Conservation (phyloP, 768 basidiomycete species). For the Suillus lakei region DNA sequence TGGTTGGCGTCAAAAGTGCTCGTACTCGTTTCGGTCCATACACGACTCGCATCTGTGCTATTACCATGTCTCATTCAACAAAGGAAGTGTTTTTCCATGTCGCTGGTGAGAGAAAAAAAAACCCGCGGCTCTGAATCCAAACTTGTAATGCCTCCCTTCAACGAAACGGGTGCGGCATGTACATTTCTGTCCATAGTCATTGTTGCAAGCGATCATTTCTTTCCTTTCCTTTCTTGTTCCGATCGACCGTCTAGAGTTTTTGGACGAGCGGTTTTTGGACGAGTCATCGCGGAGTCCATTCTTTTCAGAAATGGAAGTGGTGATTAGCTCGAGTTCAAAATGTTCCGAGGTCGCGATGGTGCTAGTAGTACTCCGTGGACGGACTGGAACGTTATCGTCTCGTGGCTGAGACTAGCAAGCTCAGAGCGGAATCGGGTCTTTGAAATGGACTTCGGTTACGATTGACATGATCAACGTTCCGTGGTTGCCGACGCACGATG, state of each 20-base stretch:
- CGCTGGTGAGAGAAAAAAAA: not conserved
- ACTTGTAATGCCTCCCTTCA: not conserved
- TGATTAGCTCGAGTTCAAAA: not conserved
- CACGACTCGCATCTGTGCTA: slow-evolving; percentile 4
- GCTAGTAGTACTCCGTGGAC: not conserved
- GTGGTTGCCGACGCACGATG: no score
- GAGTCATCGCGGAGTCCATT: slow-evolving; percentile 11
- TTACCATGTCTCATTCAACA: not conserved
- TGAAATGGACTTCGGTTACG: no score
- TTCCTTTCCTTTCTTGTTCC: slow-evolving; percentile 9
- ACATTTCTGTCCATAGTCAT: slow-evolving; percentile 8
- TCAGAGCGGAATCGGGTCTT: no score
- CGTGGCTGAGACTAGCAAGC: no score
- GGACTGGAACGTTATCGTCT: not conserved
- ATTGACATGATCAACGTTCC: no score
- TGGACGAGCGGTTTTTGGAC: not conserved
- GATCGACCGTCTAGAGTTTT: not conserved
- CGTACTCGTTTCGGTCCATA: slow-evolving; percentile 15
- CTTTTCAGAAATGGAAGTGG: slow-evolving; percentile 6
- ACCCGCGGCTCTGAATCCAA: not conserved
- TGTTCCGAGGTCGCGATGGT: not conserved
- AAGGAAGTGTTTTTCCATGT: not conserved
- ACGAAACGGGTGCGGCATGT: slow-evolving; percentile 14
- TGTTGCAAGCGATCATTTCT: slow-evolving; percentile 6
- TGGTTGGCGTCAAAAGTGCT: slow-evolving; percentile 6